Evolutionary conservation across 352 stramenopile species (phyloP), one percentile per base, ranked within the genome.

Genomic region (Phytopythium litorale): DNA sequence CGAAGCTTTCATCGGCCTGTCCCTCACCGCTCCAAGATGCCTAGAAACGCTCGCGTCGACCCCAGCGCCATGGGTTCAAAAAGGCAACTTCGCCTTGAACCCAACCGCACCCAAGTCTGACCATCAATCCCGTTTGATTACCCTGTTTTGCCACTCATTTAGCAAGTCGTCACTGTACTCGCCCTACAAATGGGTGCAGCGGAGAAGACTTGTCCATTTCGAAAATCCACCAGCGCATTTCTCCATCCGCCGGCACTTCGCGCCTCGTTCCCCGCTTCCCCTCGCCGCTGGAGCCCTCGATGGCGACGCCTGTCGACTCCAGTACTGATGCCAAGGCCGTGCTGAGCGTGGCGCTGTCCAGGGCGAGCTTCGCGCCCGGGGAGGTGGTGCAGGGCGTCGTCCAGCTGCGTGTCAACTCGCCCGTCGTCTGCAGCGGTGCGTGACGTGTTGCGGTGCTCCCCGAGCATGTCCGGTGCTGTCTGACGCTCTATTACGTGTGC

Each of bases 391-490:
- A 65, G 28, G 70, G 70, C 51, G 64, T 25, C 56, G 67, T 75
- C 19, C 49, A 66, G 54, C 62, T 78, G 21, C 63, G 59, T 46
- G 64, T 78, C 18, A 51, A 55, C 0, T 65, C 74, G 48, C 67
- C 70, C 38, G 62, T 75, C 23, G 64, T 74, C 45, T 75, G 73
- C 51, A 67, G 58, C n/a, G 71, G 68, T 75, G 32, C 30, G 68
- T 58, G 2, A 3, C 18, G 21, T n/a, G 5, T 32, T 58, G n/a
- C 15, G 5, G 3, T 3, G 15, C 9, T 25, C 38, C 11, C 8
- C 25, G 23, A 18, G n/a, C 35, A 45, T 46, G 16, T 38, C 56
- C 5, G 6, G 40, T 16, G 32, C 15, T 25, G 0, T 54, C 25
- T 49, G 40, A 43, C 49, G 45, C 16, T 45, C 30, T 33, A 30